Percentiles rank a stretch among this genome's conserved stretches.
Evolutionary conservation across 2,329 filamentous ascomycete genomes (phyloP).

Genomic region (Cladosporium sp.): DNA sequence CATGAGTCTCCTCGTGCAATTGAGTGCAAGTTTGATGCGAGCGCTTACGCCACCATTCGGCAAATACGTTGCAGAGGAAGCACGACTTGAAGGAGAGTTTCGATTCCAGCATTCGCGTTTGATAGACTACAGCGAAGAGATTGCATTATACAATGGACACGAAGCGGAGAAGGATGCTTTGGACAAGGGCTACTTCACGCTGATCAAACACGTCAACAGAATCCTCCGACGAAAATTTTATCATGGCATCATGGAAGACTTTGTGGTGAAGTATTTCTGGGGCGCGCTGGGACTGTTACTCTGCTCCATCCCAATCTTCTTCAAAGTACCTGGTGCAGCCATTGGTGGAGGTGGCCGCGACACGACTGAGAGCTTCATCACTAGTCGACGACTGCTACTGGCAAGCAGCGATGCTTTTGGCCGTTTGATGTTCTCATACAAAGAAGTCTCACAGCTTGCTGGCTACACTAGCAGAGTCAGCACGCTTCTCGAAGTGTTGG

Average conservation of each 20-base stretch:
- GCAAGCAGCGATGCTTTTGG: constrained; percentile 95
- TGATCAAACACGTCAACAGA: constrained; percentile 98
- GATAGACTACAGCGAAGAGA: constrained; percentile 93
- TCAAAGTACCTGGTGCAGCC: constrained; percentile 57
- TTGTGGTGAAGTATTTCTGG: constrained; percentile 99
- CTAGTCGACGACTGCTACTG: constrained; percentile 85
- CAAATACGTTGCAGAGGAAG: constrained; percentile 96
- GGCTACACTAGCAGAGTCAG: constrained; percentile 93
- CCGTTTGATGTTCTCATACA: constrained; percentile 95
- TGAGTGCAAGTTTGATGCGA: constrained; percentile 90
- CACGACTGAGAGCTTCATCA: constrained; percentile 66
- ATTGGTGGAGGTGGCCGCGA: constrained; percentile 19
- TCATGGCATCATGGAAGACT: constrained; percentile 99
- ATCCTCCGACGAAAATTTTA: constrained; percentile 88
- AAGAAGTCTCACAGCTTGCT: constrained; percentile 92
- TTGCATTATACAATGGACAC: constrained; percentile 87
- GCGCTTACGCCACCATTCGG: constrained; percentile 93
- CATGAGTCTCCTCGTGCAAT: constrained; percentile 89
- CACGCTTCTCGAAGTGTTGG: constrained; percentile 86
- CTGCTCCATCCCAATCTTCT: constrained; percentile 92
- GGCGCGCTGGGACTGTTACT: constrained; percentile 85
- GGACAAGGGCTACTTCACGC: constrained; percentile 96
- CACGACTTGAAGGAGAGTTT: constrained; percentile 90
- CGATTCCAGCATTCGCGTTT: constrained; percentile 89
- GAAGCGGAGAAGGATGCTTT: constrained; percentile 92